phyloP scores from a whole-genome alignment of 2,329 filamentous ascomycete genomes.

The Phialocephala subalpina region DNA sequence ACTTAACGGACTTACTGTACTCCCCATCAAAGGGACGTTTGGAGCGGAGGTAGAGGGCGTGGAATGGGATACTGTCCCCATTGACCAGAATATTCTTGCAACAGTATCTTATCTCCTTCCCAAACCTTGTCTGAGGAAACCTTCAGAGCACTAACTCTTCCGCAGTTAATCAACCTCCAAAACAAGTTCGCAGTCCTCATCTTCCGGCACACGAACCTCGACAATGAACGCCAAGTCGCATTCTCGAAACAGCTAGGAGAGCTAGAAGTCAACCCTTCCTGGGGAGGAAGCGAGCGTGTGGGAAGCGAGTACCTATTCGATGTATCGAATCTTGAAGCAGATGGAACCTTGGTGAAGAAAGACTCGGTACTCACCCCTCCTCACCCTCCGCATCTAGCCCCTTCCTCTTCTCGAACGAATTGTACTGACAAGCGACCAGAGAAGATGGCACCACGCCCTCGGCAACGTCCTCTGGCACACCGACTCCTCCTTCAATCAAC shows the following conservation, averaged over 20 bases:
- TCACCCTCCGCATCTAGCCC: neutral
- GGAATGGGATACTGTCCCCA: constrained; percentile 45
- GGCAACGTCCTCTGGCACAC: constrained; percentile 43
- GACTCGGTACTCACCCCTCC: neutral
- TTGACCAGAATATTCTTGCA: constrained; percentile 29
- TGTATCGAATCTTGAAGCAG: neutral
- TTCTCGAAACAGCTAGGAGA: constrained; percentile 59
- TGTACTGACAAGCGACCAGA: too few species aligned
- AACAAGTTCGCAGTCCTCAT: constrained; percentile 57
- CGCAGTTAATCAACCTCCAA: neutral
- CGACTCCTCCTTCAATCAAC: constrained; percentile 41
- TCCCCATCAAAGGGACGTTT: constrained; percentile 35
- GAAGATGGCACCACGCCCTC: constrained; percentile 36
- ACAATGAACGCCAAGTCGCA: constrained; percentile 57
- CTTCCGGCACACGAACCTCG: constrained; percentile 57
- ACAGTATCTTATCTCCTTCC: neutral
- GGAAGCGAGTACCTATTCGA: neutral
- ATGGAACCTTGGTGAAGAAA: neutral
- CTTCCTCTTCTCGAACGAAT: too few species aligned
- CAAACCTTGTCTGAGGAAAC: neutral
- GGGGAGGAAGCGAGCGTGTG: neutral
- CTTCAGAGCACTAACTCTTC: neutral
- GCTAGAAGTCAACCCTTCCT: constrained; percentile 42
- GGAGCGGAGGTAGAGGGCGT: constrained; percentile 48
- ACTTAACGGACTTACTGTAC: neutral